These are phyloP conservation scores for Clonostachys solani DNA, from an alignment of 2,329 filamentous ascomycete species.

Conservation along the genomic window DNA sequence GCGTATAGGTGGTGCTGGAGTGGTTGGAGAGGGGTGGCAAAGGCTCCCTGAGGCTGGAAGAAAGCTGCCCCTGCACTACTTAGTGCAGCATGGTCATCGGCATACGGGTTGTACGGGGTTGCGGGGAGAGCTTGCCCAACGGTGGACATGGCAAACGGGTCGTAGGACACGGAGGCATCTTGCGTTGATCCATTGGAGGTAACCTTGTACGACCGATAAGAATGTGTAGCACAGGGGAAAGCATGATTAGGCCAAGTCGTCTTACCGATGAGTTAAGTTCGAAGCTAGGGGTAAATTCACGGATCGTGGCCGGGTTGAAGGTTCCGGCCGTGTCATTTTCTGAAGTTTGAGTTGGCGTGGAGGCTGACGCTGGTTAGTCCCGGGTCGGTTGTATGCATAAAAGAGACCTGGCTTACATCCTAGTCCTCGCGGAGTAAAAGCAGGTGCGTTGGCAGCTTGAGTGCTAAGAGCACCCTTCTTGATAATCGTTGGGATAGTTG, in stretches of 20 bases:
- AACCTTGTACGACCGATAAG: slow-evolving; percentile 15
- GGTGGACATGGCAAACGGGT: slow-evolving; percentile 60
- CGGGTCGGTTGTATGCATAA: neutral
- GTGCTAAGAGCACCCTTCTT: slow-evolving; percentile 81
- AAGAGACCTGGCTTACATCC: slow-evolving; percentile 25
- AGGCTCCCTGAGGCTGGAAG: slow-evolving; percentile 56
- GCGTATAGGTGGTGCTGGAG: slow-evolving; percentile 92
- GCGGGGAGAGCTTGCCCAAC: slow-evolving; percentile 46
- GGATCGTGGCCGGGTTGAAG: slow-evolving; percentile 53
- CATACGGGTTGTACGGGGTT: slow-evolving; percentile 69
- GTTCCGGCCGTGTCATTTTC: slow-evolving; percentile 8
- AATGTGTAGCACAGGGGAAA: neutral
- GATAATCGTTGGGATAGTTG: slow-evolving; percentile 37
- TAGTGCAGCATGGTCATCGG: slow-evolving; percentile 62
- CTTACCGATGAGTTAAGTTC: slow-evolving; percentile 45
- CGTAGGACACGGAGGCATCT: slow-evolving; percentile 41
- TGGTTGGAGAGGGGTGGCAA: slow-evolving; percentile 53
- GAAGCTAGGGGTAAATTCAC: slow-evolving; percentile 58
- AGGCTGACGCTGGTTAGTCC: neutral
- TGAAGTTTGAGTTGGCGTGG: neutral
- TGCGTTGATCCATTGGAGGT: slow-evolving; percentile 42
- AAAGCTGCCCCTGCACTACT: slow-evolving; percentile 56
- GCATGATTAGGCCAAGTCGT: neutral
- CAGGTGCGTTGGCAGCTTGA: slow-evolving; percentile 82
- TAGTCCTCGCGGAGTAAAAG: slow-evolving; percentile 70